Conservation (phyloP, 768 basidiomycete genomes). For the Baorangia bicolor region DNA sequence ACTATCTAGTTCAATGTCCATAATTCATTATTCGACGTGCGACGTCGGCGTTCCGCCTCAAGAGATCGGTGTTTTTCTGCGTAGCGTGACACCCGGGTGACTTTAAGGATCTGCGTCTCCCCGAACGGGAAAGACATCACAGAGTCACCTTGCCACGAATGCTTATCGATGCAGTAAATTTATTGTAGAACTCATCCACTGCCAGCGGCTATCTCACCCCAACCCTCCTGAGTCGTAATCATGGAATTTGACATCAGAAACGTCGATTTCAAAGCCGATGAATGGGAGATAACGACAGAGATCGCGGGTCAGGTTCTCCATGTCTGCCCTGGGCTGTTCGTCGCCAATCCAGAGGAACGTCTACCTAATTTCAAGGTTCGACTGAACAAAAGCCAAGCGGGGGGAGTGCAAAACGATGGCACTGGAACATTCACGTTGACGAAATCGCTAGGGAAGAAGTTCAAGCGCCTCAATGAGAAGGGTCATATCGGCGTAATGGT, state of each 20-base stretch:
- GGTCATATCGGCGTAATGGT: slow-evolving; percentile 41
- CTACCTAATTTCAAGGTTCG: slow-evolving; percentile 60
- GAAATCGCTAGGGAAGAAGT: slow-evolving; percentile 39
- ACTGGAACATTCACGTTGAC: slow-evolving; percentile 37
- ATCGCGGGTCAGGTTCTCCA: slow-evolving; percentile 57
- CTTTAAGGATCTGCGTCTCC: slow-evolving; percentile 6
- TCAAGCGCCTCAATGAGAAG: slow-evolving; percentile 44
- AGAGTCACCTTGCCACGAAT: not conserved
- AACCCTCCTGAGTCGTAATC: not conserved
- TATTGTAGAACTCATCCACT: not conserved
- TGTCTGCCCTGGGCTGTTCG: slow-evolving; percentile 28
- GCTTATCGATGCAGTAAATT: slow-evolving; percentile 5
- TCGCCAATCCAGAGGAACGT: slow-evolving; percentile 20
- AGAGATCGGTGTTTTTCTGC: not conserved
- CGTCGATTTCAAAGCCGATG: slow-evolving; percentile 39
- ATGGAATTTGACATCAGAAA: slow-evolving; percentile 42
- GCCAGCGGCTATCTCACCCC: not conserved
- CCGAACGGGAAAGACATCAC: slow-evolving; percentile 2
- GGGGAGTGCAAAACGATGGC: slow-evolving; percentile 60
- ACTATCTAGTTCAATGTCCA: not conserved
- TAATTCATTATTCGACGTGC: not conserved
- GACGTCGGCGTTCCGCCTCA: not conserved
- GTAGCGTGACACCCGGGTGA: not conserved
- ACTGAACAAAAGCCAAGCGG: slow-evolving; percentile 48
- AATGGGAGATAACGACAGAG: slow-evolving; percentile 56